These are phyloP conservation scores for Xylaria digitata DNA, from an alignment of 2,329 filamentous ascomycete genomes.

Conservation along the genomic window DNA sequence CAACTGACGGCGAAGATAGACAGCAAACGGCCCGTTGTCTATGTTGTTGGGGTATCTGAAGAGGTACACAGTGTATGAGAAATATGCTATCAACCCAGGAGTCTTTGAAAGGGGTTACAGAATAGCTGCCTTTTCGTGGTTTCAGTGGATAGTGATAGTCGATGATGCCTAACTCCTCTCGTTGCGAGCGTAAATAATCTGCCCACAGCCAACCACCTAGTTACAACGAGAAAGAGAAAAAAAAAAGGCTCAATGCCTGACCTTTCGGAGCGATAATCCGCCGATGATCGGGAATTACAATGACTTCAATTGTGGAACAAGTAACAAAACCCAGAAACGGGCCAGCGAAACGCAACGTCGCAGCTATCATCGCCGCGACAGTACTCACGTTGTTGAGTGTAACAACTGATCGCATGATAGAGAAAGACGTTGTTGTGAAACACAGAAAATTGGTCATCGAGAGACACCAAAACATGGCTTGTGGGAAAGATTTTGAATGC, in stretches of 20 bases:
- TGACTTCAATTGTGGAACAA: background rate
- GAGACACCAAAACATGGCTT: too few relatives aligned
- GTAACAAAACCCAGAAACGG: background rate
- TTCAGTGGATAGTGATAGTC: background rate
- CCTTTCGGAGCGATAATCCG: background rate
- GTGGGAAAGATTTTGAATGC: too few relatives aligned
- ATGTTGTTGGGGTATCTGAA: conserved; percentile 1
- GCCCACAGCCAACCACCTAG: background rate
- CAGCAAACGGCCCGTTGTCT: conserved; percentile 24
- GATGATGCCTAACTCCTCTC: background rate
- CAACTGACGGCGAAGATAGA: background rate
- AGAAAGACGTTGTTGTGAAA: background rate
- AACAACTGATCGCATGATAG: background rate
- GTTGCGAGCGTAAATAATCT: background rate
- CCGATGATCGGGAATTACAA: conserved; percentile 4
- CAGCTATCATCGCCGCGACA: background rate
- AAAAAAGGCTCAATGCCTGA: background rate
- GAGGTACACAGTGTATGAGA: background rate
- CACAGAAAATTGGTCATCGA: background rate
- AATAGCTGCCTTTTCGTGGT: background rate
- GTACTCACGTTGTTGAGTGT: background rate
- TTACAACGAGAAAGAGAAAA: background rate
- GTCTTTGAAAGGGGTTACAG: background rate
- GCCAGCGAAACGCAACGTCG: conserved; percentile 1
- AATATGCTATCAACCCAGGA: background rate